Base-by-base conservation (phyloP, 371 early-diverging fungal genomes). In the Zychaea mexicana region DNA sequence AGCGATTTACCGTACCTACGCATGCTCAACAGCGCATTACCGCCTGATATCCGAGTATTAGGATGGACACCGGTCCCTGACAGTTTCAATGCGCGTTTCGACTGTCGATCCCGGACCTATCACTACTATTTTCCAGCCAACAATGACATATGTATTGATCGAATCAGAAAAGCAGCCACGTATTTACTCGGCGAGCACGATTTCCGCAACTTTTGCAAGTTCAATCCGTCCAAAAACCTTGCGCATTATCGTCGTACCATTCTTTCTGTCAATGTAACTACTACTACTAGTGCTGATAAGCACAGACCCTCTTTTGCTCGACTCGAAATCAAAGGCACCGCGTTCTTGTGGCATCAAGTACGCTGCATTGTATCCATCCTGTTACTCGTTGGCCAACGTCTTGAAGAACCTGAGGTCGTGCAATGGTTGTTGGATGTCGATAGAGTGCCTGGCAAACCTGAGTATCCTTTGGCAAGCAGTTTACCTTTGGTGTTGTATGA, bases 321-420 rank as follows among this genome's bases (percentile, higher is more conserved):
- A 62, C 71, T 92, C 30, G 82, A 85, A 38, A 70, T 94, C 19
- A 77, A 79, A 22, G 96, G 96, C 22, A 87, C 88, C 0, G 96
- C 97, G 19, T 98, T 98, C 60, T 73, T 98, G 39, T 98, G 96
- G 96, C 98, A 98, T 81, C 98, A 97, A 76, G 96, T 98, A 33
- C 90, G 98, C 38, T 96, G 93, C 73, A 96, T 97, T 88, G 93
- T 95, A 90, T 89, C 94, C 0, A 79, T 97, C 8, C 69, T 98
- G 32, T 90, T 96, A 60, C 74, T 92, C 38, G 87, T 97, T 7
- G 98, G 98, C 1, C 77, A 76, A 72, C 73, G 65, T 28, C 67
- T 68, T 60, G 84, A 79, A 65, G 21, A 60, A 24, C 75, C 82
- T 19, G 78, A 71, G 31, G 62, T 71, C 9, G 62, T 76, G 15